Percentiles rank a stretch among this genome's conserved stretches.
Conservation (phyloP, 352 stramenopile species). For the Elongisporangium anandrum region DNA sequence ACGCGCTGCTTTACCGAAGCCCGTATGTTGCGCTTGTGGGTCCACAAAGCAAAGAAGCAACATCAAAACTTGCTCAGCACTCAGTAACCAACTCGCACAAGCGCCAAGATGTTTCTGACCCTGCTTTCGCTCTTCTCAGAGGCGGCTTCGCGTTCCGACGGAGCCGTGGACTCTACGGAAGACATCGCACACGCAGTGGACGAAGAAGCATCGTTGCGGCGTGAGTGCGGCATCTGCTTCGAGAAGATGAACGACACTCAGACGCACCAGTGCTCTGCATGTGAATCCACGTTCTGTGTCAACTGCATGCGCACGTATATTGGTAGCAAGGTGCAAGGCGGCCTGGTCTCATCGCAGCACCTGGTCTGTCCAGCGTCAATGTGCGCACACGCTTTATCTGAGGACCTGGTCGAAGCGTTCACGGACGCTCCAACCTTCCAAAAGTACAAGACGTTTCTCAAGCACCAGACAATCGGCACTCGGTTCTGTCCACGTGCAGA, state of each 20-base stretch:
- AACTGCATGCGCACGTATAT: constrained; percentile 72
- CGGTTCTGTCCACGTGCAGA: constrained; percentile 67
- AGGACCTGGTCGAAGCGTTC: constrained; percentile 48
- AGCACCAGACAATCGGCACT: constrained; percentile 57
- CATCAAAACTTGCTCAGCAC: too few species aligned
- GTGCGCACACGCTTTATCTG: constrained; percentile 36
- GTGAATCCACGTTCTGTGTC: constrained; percentile 41
- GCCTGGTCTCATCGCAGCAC: constrained; percentile 70
- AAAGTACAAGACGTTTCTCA: constrained; percentile 66
- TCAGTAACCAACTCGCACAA: too few species aligned
- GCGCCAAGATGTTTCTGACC: not conserved
- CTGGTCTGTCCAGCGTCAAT: constrained; percentile 64
- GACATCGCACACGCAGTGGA: not conserved
- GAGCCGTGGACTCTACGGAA: too few species aligned
- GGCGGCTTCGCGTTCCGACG: too few species aligned
- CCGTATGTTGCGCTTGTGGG: not conserved
- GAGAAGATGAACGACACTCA: constrained; percentile 44
- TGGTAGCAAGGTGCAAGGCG: constrained; percentile 69
- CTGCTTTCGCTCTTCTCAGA: not conserved
- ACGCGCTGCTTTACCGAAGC: not conserved
- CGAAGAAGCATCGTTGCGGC: not conserved
- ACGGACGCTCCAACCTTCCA: constrained; percentile 37
- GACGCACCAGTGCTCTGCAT: constrained; percentile 41
- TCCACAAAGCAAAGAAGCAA: too few species aligned
- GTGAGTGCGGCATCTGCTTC: constrained; percentile 75